These are phyloP conservation scores for Tulasnella sp. DNA, from an alignment of 768 basidiomycete genomes.

Conservation along the genomic window DNA sequence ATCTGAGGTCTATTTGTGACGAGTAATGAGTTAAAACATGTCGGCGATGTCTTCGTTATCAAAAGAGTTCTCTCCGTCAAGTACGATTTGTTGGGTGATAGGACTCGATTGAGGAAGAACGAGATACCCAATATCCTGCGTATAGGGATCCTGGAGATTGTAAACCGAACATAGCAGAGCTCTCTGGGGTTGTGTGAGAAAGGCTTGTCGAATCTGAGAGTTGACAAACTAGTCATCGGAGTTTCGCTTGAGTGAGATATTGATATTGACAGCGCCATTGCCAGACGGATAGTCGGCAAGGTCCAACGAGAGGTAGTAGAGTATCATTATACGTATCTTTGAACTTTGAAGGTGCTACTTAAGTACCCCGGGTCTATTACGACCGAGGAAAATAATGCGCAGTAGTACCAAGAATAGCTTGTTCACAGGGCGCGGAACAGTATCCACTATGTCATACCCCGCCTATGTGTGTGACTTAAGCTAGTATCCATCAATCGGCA, in stretches of 20 bases:
- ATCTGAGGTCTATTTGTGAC: slow-evolving; percentile 8
- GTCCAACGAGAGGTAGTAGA: background rate
- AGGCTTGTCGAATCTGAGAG: slow-evolving; percentile 1
- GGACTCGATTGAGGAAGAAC: slow-evolving; percentile 36
- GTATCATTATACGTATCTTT: too few relatives aligned
- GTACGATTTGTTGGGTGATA: slow-evolving; percentile 39
- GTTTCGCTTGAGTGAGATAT: background rate
- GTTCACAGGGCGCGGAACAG: background rate
- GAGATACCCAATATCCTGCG: slow-evolving; percentile 17
- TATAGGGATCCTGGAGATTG: background rate
- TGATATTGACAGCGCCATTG: background rate
- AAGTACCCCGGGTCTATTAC: background rate
- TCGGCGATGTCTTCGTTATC: background rate
- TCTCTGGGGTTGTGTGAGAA: background rate
- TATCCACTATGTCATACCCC: slow-evolving; percentile 5
- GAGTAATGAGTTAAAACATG: background rate
- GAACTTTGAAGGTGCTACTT: too few relatives aligned
- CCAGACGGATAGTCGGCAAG: slow-evolving; percentile 4
- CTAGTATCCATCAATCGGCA: background rate
- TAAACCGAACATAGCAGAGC: slow-evolving; percentile 10
- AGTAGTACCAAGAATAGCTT: background rate
- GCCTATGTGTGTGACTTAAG: background rate
- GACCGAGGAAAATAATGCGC: background rate
- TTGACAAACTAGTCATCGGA: background rate
- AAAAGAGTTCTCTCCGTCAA: background rate